These are phyloP conservation scores for Glarea lozoyensis DNA, from an alignment of 495 filamentous ascomycete genomes.

Conservation along the genomic window DNA sequence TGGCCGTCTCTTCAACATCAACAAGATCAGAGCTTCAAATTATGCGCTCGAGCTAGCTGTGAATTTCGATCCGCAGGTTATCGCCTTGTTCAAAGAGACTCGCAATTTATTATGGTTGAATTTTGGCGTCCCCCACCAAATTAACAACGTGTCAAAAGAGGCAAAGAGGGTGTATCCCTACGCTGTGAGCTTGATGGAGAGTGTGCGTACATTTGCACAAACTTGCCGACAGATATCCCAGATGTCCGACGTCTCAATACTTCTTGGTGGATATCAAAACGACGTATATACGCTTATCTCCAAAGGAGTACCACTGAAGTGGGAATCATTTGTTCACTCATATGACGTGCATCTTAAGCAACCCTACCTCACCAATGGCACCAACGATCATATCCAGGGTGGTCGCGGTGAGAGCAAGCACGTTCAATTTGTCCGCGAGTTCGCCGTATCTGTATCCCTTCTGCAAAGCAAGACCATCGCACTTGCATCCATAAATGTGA, in stretches of 20 bases:
- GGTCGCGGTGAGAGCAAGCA: slow-evolving; percentile 77
- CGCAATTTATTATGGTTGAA: slow-evolving; percentile 90
- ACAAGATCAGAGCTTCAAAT: slow-evolving; percentile 74
- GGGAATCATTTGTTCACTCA: slow-evolving; percentile 95
- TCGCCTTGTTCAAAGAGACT: slow-evolving; percentile 97
- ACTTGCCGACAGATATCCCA: slow-evolving; percentile 70
- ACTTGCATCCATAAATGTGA: slow-evolving; percentile 69
- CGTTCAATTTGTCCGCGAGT: slow-evolving; percentile 91
- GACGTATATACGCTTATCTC: slow-evolving; percentile 70
- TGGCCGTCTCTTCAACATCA: slow-evolving; percentile 84
- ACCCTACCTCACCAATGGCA: slow-evolving; percentile 46
- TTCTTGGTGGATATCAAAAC: slow-evolving; percentile 84
- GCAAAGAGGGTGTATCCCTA: slow-evolving; percentile 96
- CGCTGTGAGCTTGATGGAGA: slow-evolving; percentile 97
- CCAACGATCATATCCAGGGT: slow-evolving; percentile 46
- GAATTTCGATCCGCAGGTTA: slow-evolving; percentile 96
- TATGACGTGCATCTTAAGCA: slow-evolving; percentile 85
- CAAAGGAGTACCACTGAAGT: slow-evolving; percentile 82
- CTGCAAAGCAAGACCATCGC: slow-evolving; percentile 79
- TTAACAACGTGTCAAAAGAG: slow-evolving; percentile 94
- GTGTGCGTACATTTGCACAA: slow-evolving; percentile 80
- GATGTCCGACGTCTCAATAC: slow-evolving; percentile 76
- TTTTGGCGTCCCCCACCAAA: slow-evolving; percentile 82
- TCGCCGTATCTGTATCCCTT: slow-evolving; percentile 71
- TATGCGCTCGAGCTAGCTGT: slow-evolving; percentile 80